These are phyloP conservation scores for Alternaria metachromatica DNA, from an alignment of 2,329 filamentous ascomycete species.

Conservation along the genomic window DNA sequence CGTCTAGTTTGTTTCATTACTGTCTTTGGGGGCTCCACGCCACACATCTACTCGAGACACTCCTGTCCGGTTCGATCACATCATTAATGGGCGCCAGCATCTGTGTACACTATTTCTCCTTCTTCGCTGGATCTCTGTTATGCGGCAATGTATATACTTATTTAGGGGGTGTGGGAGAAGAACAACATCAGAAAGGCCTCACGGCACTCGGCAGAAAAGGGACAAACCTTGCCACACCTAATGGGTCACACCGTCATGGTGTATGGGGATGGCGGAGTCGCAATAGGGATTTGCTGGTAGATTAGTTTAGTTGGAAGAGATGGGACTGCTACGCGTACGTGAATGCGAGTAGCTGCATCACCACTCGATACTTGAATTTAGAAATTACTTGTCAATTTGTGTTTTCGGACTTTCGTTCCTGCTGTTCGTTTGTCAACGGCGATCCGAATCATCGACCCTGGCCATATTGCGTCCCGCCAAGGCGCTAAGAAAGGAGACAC, in stretches of 20 bases:
- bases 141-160: conserved; percentile 38
- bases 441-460: not conserved
- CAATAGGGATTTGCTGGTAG: conserved; percentile 1
- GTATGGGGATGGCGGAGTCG: not conserved
- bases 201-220: conserved; percentile 5
- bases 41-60: not conserved
- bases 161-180: not conserved
- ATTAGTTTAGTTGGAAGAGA: conserved; percentile 7
- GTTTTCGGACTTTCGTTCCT: not conserved
- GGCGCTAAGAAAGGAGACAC: not conserved
- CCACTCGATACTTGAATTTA: conserved; percentile 12
- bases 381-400: not conserved
- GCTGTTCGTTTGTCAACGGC: not conserved
- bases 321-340: conserved; percentile 15
- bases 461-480: not conserved
- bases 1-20: conserved; percentile 17
- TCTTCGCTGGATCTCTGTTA: conserved; percentile 17
- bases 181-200: not conserved
- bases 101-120: conserved; percentile 30
- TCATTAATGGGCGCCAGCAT: conserved; percentile 24
- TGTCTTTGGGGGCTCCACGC: not conserved
- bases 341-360: conserved; percentile 18
- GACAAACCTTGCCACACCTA: conserved; percentile 5
- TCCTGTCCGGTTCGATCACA: conserved; percentile 13
- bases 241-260: conserved; percentile 7